phyloP scores from a whole-genome alignment of 73 alveolate species.

The Paraurostyla sp. region DNA sequence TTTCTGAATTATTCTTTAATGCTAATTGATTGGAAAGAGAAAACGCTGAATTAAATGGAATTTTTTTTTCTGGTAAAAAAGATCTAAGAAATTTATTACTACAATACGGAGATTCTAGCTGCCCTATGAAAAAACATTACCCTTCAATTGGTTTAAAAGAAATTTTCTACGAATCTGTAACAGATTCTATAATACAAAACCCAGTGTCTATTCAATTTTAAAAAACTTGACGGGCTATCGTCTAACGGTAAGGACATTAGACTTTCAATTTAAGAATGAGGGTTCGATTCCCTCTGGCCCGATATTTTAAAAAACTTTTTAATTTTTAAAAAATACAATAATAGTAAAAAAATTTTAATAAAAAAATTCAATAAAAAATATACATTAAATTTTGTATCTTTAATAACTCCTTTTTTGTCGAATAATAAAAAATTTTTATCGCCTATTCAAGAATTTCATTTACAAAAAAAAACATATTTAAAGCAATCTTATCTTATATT shows the following conservation, averaged over 20 bases:
- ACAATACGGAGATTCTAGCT: constrained; percentile 1
- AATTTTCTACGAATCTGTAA: background rate
- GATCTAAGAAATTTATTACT: constrained; percentile 5
- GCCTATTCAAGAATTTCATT: background rate
- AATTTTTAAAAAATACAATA: too few relatives aligned
- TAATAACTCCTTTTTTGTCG: background rate
- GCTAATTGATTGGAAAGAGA: constrained; percentile 49
- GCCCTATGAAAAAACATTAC: background rate
- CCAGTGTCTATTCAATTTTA: constrained; percentile 13
- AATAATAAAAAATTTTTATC: background rate
- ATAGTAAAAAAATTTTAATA: too few relatives aligned
- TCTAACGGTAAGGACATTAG: constrained; percentile 47
- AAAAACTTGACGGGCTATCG: constrained; percentile 40
- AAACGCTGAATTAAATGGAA: background rate
- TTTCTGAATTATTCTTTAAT: background rate
- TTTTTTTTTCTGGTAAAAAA: background rate
- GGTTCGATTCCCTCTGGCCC: constrained; percentile 56
- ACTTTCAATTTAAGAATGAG: constrained; percentile 40
- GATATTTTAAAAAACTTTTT: background rate
- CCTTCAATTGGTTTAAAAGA: constrained; percentile 24
- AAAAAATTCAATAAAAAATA: too few relatives aligned
- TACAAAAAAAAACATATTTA: background rate
- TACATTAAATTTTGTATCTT: background rate
- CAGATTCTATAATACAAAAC: background rate
- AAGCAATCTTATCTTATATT: background rate